These are phyloP conservation scores for Zymoseptoria pseudotritici DNA, from an alignment of 2,329 filamentous ascomycete species.

Conservation along the genomic window DNA sequence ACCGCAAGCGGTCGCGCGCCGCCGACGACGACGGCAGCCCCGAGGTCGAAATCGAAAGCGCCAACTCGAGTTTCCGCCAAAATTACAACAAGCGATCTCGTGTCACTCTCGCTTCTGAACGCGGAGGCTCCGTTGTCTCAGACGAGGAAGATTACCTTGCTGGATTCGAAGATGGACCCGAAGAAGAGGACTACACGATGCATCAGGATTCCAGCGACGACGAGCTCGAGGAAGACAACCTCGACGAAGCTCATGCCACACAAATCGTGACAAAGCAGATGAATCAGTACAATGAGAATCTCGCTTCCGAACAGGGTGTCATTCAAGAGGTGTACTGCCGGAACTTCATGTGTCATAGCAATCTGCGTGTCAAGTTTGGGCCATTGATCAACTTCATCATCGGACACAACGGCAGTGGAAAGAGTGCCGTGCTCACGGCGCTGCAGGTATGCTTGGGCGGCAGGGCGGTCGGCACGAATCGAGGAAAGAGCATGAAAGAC, in stretches of 20 bases:
- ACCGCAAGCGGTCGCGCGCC: conserved; percentile 21
- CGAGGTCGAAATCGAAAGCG: conserved; percentile 23
- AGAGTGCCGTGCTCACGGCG: conserved; percentile 90
- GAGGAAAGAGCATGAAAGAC: conserved; percentile 78
- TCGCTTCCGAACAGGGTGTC: conserved; percentile 73
- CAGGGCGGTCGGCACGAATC: conserved; percentile 87
- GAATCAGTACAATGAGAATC: conserved; percentile 48
- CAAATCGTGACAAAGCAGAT: conserved; percentile 27
- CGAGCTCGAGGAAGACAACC: conserved; percentile 23
- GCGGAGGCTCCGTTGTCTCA: conserved; percentile 22
- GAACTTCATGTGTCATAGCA: conserved; percentile 95
- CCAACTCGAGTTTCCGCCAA: conserved; percentile 24
- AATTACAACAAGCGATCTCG: conserved; percentile 23
- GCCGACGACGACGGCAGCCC: conserved; percentile 14
- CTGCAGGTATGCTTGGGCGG: conserved; percentile 91
- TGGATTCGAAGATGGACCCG: conserved; percentile 5
- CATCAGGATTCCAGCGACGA: conserved; percentile 15
- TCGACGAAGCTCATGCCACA: conserved; percentile 22
- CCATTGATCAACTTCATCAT: conserved; percentile 97
- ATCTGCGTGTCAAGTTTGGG: conserved; percentile 74
- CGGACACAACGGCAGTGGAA: conserved; percentile 94
- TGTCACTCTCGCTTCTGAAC: conserved; percentile 22
- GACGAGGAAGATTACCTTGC: conserved; percentile 20
- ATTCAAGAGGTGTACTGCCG: conserved; percentile 78
- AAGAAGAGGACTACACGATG: conserved; percentile 15